Conservation (phyloP, 176 grass and related monocot genomes). For the Cocos nucifera region DNA sequence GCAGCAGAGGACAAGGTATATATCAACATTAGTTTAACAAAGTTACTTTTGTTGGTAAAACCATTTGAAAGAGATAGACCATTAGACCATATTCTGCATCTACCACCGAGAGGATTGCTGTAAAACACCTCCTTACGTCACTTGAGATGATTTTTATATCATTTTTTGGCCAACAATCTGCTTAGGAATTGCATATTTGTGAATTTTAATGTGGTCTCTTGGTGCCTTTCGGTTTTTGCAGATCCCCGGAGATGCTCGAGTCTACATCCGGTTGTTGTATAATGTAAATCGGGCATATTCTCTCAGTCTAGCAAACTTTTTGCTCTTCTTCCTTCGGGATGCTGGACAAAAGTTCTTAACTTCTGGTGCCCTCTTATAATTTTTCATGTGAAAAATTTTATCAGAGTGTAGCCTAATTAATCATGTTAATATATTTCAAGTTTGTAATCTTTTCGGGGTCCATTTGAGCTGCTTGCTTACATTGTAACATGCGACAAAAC, state of each 20-base stretch:
- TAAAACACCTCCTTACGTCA: too few species aligned
- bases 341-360: not conserved
- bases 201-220: not conserved
- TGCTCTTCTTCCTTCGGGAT: conserved; percentile 13
- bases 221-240: conserved; percentile 18
- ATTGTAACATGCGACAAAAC: too few species aligned
- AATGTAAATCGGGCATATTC: not conserved
- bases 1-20: too few species aligned
- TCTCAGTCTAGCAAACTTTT: not conserved
- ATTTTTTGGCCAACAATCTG: too few species aligned
- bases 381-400: conserved; percentile 1
- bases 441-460: not conserved
- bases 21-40: too few species aligned
- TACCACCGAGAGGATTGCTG: too few species aligned
- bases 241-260: conserved; percentile 73
- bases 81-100: too few species aligned
- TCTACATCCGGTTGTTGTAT: conserved; percentile 44
- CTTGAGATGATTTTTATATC: too few species aligned
- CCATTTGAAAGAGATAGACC: too few species aligned
- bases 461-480: conserved; percentile 5
- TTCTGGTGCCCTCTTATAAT: not conserved
- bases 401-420: not conserved
- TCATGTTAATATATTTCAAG: not conserved
- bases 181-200: not conserved
- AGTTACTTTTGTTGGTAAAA: too few species aligned